Percentiles rank a stretch among this genome's conserved stretches.
Evolutionary conservation across 352 stramenopile species (phyloP).

Genomic region (Aphanomyces euteiches): DNA sequence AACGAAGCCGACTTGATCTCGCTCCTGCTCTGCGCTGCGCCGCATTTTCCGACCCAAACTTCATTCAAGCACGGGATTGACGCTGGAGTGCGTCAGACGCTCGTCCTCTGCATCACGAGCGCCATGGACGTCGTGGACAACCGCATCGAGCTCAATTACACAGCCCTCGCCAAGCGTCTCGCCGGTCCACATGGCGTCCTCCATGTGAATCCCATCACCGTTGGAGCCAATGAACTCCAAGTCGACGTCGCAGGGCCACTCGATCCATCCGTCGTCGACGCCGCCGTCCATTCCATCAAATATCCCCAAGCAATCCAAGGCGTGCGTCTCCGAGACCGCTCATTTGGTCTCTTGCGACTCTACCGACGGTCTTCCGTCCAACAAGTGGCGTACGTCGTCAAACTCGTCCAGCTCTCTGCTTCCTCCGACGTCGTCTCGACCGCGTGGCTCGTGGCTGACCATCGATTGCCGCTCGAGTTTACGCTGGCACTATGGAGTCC

Average conservation of each 20-base stretch:
- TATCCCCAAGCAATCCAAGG: neutral
- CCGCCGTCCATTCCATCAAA: neutral
- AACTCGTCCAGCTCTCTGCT: too few species aligned
- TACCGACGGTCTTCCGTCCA: neutral
- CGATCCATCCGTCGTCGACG: neutral
- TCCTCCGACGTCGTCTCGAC: neutral
- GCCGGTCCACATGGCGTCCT: too few species aligned
- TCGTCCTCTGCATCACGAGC: neutral
- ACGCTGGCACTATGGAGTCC: neutral
- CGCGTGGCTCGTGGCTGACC: neutral
- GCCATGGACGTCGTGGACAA: neutral
- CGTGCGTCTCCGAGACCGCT: neutral
- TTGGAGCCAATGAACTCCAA: neutral
- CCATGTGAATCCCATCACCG: too few species aligned
- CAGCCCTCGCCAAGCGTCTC: neutral
- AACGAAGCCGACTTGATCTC: neutral
- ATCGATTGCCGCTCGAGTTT: constrained; percentile 13
- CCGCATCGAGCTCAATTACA: neutral
- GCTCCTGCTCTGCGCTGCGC: constrained; percentile 7
- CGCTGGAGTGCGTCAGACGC: neutral
- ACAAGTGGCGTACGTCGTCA: constrained; percentile 11
- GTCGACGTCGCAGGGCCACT: neutral
- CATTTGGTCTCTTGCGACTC: neutral
- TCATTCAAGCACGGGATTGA: constrained; percentile 8
- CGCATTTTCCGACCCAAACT: neutral